Evolutionary conservation across 1,284 basidiomycete species (phyloP), one percentile per base, ranked within the genome.

Genomic region (Moniliella sp.): DNA sequence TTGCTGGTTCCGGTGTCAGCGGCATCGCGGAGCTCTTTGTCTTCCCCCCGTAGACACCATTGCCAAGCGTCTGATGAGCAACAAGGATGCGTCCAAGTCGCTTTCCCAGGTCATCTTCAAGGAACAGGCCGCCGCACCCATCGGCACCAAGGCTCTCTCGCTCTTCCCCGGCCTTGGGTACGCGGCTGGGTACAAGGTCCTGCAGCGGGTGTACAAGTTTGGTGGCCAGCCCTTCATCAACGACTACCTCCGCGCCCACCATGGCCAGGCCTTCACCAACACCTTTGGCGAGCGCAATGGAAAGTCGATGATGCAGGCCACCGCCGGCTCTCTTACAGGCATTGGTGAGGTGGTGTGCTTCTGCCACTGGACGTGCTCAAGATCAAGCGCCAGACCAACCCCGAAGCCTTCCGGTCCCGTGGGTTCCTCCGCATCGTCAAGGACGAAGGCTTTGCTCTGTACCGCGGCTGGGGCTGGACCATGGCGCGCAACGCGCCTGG

Each of bases 391-490:
- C 56, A 59, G 42, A 58, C 54, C 7, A 57, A 58, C 34, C 52
- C 49, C 1, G 52, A 56, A 29, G 42, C 53, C 1, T 57, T 59
- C 42, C 42, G 56, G 3, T 53, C 49, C 15, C 42, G 88, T 23
- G 84, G 86, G 23, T 71, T 91, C 49, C 45, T 91, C 36, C 75
- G 77, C 34, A 84, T 97, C 46, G 73, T 97, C 60, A 65, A 75
- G 46, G 86, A 97, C 48, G 91, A 97, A 60, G 83, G 86, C 37
- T 54, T 70, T 33, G 75, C 72, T 8, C 71, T 97, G 23, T 97
- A 97, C 66, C 75, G 84, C 45, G 88, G 88, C 25, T 93, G 84
- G 80, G 88, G 86, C 35, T 94, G 88, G 88, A 97, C 88, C 21
- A 79, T 93, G 68, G 86, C 84, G 1, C 73, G 88, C 36, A 97